Evolutionary conservation across 2,329 filamentous ascomycete species (phyloP).

Genomic region (Exophiala phaeomuriformis): DNA sequence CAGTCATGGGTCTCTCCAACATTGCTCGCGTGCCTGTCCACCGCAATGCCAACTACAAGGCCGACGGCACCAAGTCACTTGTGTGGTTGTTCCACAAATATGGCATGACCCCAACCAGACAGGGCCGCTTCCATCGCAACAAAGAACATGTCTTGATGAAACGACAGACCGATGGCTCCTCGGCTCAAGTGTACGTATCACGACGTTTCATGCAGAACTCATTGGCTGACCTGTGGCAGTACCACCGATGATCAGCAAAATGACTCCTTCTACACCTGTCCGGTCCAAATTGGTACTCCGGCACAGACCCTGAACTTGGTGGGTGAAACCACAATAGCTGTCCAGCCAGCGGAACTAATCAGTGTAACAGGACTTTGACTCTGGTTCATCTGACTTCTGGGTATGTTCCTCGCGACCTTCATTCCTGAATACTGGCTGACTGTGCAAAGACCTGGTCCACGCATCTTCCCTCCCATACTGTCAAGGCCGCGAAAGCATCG

Average conservation of each 20-base stretch:
- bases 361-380: background rate
- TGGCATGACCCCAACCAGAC: slow-evolving; percentile 54
- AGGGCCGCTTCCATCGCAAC: slow-evolving; percentile 54
- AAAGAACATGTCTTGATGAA: slow-evolving; percentile 34
- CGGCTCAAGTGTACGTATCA: slow-evolving; percentile 12
- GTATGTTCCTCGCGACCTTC: background rate
- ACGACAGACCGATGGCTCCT: slow-evolving; percentile 10
- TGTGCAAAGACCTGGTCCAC: slow-evolving; percentile 57
- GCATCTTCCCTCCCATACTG: slow-evolving; percentile 36
- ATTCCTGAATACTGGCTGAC: background rate
- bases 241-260: slow-evolving; percentile 60
- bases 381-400: background rate
- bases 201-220: background rate
- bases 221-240: slow-evolving; percentile 32
- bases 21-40: slow-evolving; percentile 44
- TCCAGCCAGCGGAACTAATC: background rate
- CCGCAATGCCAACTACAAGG: slow-evolving; percentile 54
- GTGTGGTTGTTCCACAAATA: slow-evolving; percentile 56
- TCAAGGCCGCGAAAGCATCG: slow-evolving; percentile 30
- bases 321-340: background rate
- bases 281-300: slow-evolving; percentile 59
- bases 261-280: slow-evolving; percentile 58
- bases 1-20: slow-evolving; percentile 30
- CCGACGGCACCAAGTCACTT: slow-evolving; percentile 57
- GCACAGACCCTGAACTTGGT: slow-evolving; percentile 48